Base-by-base conservation (phyloP, 1,284 basidiomycete species). In the Porogramme epimiltina region DNA sequence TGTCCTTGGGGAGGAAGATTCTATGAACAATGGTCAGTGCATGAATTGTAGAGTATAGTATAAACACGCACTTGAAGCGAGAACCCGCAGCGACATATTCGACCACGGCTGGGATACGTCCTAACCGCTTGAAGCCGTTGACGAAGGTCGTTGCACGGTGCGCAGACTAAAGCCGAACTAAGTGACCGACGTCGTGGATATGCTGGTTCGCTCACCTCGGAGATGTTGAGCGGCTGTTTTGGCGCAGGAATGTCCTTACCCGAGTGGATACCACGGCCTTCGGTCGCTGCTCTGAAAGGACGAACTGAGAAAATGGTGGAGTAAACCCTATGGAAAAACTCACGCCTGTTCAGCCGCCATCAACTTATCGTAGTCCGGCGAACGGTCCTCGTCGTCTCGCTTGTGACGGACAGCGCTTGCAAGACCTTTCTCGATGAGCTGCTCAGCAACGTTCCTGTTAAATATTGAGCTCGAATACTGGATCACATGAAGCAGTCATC, bases 31-130 rank as follows among this genome's bases (percentile, higher is more conserved):
- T 11, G n/a, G n/a, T 52, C 19, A 49, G 33, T 45, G 37, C 26
- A 45, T 15, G 33, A 44, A 4, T 31, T 23, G 34, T 39, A 10
- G 15, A 23, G 15, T 26, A 16, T 10, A 5, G n/a, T 10, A 16
- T 6, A 54, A 13, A 18, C 16, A 65, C 78, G 40, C 55, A 92
- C 89, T 95, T 98, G 84, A 95, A 97, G 47, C 95, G 84, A 5
- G 94, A 96, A 38, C 94, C 95, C 38, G 93, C 81, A 41, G 94
- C 88, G 54, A 98, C 94, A 69, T 93, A 98, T 48, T 99, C 95
- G 20, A 98, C 93, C 5, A 97, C 74, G 9, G 89, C 96, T 1
- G 87, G 77, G 49, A 96, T 83, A 61, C 81, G 82, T 16, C 94
- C 95, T 47, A 85, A 75, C 23, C 96, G 87, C 73, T 98, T 99